Percentiles rank a stretch among this genome's conserved stretches.
Evolutionary conservation across 2,329 filamentous ascomycete genomes (phyloP).

Genomic region (Ophiostoma australiae): DNA sequence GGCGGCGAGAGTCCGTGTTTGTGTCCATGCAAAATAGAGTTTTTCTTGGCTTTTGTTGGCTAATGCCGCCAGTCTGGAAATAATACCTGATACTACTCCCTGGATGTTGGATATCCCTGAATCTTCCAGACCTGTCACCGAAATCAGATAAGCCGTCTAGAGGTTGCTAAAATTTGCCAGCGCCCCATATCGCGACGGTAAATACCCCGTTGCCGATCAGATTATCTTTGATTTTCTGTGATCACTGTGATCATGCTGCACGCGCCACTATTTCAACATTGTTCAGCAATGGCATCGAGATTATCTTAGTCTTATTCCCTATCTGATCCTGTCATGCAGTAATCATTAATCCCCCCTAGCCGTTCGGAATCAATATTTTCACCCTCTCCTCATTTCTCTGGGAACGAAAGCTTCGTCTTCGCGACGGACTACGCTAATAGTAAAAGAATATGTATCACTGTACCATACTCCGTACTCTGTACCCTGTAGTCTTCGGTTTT

Average conservation of each 20-base stretch:
- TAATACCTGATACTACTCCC: too few relatives aligned
- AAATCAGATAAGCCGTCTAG: neutral
- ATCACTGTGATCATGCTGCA: neutral
- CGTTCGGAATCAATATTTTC: neutral
- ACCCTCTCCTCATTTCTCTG: neutral
- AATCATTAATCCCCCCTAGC: neutral
- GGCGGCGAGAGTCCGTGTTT: neutral
- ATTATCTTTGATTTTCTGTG: neutral
- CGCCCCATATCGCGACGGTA: neutral
- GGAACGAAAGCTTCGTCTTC: neutral
- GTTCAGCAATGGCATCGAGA: neutral
- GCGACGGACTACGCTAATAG: neutral
- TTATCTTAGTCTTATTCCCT: neutral
- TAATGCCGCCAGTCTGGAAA: neutral
- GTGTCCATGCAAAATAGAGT: neutral
- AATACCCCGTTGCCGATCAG: neutral
- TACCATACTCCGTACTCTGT: neutral
- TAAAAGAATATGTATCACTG: neutral
- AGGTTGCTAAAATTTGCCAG: neutral
- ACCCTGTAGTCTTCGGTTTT: neutral
- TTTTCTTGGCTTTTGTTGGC: conserved; percentile 2
- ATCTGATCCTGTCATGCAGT: neutral
- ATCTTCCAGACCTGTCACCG: neutral
- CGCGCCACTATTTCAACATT: too few relatives aligned
- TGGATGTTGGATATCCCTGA: neutral